phyloP scores from a whole-genome alignment of 2,329 filamentous ascomycete species.

The Pseudopithomyces chartarum region DNA sequence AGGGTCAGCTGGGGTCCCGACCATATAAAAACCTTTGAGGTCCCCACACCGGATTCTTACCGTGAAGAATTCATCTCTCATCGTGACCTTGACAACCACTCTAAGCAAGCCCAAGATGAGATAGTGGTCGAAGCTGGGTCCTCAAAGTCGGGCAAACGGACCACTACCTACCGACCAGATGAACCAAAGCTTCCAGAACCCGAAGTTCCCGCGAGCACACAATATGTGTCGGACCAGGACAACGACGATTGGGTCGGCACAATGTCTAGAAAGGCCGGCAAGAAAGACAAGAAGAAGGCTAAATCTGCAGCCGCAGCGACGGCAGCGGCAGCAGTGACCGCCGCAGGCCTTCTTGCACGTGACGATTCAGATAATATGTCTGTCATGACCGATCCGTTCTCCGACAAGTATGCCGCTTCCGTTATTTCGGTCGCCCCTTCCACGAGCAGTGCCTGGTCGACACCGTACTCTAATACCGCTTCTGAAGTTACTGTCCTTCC shows the following conservation, averaged over 20 bases:
- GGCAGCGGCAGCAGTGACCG: constrained; percentile 20
- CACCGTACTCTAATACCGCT: constrained; percentile 49
- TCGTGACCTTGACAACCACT: constrained; percentile 28
- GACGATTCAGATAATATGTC: constrained; percentile 27
- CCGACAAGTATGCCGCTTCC: constrained; percentile 27
- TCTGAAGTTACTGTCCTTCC: constrained; percentile 45
- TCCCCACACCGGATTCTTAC: constrained; percentile 50
- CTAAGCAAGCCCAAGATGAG: constrained; percentile 40
- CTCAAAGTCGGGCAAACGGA: constrained; percentile 34
- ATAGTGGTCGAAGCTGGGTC: constrained; percentile 47
- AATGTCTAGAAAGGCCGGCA: constrained; percentile 35
- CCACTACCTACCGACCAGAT: constrained; percentile 38
- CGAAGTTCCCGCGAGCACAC: constrained; percentile 35
- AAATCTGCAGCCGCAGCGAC: constrained; percentile 26
- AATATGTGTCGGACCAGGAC: constrained; percentile 33
- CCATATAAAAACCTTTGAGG: constrained; percentile 53
- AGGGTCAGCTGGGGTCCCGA: constrained; percentile 56
- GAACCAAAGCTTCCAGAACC: constrained; percentile 16
- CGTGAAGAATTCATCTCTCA: constrained; percentile 45
- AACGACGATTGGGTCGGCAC: constrained; percentile 27
- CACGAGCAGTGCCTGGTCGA: constrained; percentile 36
- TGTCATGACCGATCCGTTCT: constrained; percentile 33
- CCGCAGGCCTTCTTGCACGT: constrained; percentile 23
- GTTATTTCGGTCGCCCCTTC: constrained; percentile 25
- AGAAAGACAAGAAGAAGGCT: constrained; percentile 39